Evolutionary conservation across 2,329 filamentous ascomycete species (phyloP).

Genomic region (Exophiala oligosperma): DNA sequence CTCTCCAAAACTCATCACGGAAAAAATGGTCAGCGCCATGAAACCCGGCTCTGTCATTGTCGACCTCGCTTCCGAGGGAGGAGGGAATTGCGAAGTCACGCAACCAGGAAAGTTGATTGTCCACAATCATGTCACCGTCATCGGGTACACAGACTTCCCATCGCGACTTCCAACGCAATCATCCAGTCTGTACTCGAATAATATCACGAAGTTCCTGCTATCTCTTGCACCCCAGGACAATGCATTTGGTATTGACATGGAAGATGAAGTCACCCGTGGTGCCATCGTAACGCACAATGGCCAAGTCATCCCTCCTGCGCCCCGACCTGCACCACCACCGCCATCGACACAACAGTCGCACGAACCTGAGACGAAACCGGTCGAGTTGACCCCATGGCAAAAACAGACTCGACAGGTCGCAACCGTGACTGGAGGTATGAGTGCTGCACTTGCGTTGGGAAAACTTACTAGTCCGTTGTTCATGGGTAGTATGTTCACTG

Average conservation of each 20-base stretch:
- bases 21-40: conserved; percentile 79
- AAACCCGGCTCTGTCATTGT: conserved; percentile 87
- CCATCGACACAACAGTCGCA: conserved; percentile 54
- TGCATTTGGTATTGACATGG: conserved; percentile 75
- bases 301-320: conserved; percentile 71
- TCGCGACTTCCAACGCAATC: conserved; percentile 85
- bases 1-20: conserved; percentile 81
- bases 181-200: conserved; percentile 89
- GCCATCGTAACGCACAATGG: conserved; percentile 80
- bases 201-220: conserved; percentile 83
- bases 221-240: conserved; percentile 78
- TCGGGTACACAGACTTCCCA: conserved; percentile 88
- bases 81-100: conserved; percentile 84
- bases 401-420: conserved; percentile 75
- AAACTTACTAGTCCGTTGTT: conserved; percentile 80
- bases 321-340: conserved; percentile 64
- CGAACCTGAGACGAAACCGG: conserved; percentile 55
- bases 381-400: conserved; percentile 79
- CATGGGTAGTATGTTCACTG: conserved; percentile 86
- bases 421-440: conserved; percentile 75
- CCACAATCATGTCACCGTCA: conserved; percentile 78
- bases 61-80: conserved; percentile 82
- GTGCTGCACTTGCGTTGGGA: conserved; percentile 70
- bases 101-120: conserved; percentile 68
- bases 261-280: conserved; percentile 82